Evolutionary conservation across 2,329 filamentous ascomycete genomes (phyloP).

Genomic region (Calonectria leucothoes): DNA sequence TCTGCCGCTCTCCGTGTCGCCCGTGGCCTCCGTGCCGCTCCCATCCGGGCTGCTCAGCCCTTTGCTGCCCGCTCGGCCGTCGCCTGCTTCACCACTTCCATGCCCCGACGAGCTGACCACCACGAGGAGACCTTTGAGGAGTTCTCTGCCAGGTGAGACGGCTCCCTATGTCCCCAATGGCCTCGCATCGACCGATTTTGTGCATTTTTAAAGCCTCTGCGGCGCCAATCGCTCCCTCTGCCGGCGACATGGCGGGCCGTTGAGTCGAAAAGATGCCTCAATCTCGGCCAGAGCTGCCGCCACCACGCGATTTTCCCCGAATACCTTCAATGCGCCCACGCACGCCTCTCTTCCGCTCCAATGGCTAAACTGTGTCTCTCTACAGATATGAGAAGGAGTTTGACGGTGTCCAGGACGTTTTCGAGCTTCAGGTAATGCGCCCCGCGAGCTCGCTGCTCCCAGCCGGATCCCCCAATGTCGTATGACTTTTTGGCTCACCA

Average conservation of each 20-base stretch:
- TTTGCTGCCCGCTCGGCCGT: slow-evolving; percentile 67
- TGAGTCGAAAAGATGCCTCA: slow-evolving; percentile 41
- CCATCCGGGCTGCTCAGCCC: slow-evolving; percentile 66
- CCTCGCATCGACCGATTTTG: background rate
- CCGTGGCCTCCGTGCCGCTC: slow-evolving; percentile 76
- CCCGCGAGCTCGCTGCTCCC: slow-evolving; percentile 35
- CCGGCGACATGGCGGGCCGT: slow-evolving; percentile 18
- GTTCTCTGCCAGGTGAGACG: slow-evolving; percentile 91
- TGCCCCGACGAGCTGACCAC: slow-evolving; percentile 70
- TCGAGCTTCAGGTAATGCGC: slow-evolving; percentile 91
- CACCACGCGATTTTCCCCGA: slow-evolving; percentile 44
- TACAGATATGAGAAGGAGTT: slow-evolving; percentile 99
- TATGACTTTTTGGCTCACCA: slow-evolving; percentile 46
- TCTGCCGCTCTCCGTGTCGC: slow-evolving; percentile 77
- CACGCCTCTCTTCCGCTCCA: slow-evolving; percentile 32
- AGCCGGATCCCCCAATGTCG: slow-evolving; percentile 40
- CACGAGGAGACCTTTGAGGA: slow-evolving; percentile 99
- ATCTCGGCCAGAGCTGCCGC: slow-evolving; percentile 34
- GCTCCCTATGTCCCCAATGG: slow-evolving; percentile 33
- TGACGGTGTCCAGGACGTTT: slow-evolving; percentile 96
- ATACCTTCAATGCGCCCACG: slow-evolving; percentile 40
- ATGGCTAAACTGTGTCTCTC: slow-evolving; percentile 42
- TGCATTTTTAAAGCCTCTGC: background rate
- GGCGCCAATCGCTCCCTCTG: slow-evolving; percentile 12
- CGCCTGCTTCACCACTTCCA: slow-evolving; percentile 73